Evolutionary conservation across 257 asterid genomes (phyloP).

Genomic region (Lavandula angustifolia): DNA sequence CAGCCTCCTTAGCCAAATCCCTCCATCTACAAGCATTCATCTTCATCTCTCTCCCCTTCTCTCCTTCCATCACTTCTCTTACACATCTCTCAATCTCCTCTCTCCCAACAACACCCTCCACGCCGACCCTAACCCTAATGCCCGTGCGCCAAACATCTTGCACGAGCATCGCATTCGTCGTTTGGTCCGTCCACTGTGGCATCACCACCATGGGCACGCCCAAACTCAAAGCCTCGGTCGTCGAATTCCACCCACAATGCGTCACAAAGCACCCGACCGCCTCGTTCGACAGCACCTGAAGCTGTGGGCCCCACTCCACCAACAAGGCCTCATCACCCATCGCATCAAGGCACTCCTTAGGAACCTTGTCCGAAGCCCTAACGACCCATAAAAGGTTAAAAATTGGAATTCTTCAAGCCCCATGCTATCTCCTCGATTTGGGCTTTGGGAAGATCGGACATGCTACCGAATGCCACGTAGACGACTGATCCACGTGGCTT

Average conservation of each 20-base stretch:
- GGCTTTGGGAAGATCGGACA: conserved; percentile 46
- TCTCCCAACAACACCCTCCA: conserved; percentile 52
- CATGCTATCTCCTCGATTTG: conserved; percentile 66
- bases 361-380: conserved; percentile 46
- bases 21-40: conserved; percentile 56
- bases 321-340: conserved; percentile 38
- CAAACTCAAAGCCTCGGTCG: conserved; percentile 56
- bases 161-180: conserved; percentile 63
- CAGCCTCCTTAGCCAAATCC: conserved; percentile 60
- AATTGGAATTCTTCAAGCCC: conserved; percentile 42
- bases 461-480: conserved; percentile 78
- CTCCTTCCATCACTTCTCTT: conserved; percentile 57
- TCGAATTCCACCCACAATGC: conserved; percentile 89
- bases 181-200: conserved; percentile 87
- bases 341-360: conserved; percentile 31
- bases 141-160: conserved; percentile 72
- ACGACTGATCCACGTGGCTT: conserved; percentile 58
- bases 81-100: conserved; percentile 60
- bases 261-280: conserved; percentile 72
- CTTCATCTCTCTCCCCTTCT: conserved; percentile 57
- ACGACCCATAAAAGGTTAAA: conserved; percentile 61
- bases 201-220: conserved; percentile 80
- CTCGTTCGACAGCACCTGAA: conserved; percentile 46
- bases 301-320: conserved; percentile 73
- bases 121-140: conserved; percentile 45